Evolutionary conservation across 2,329 filamentous ascomycete species (phyloP).

Genomic region (Epichloe glyceriae): DNA sequence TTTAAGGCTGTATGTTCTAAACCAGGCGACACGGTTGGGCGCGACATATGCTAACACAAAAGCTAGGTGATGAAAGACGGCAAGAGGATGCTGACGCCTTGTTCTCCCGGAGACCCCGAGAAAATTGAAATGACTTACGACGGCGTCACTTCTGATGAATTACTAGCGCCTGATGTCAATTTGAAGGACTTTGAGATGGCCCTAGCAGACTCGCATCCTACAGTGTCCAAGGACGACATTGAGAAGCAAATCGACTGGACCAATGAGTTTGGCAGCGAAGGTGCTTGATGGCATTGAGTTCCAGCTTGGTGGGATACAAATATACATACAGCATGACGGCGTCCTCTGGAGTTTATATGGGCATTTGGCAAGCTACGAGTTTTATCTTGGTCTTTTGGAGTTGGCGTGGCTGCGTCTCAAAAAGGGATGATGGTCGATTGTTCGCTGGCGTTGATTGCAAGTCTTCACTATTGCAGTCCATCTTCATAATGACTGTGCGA

Average conservation of each 20-base stretch:
- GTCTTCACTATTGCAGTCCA: background rate
- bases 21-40: background rate
- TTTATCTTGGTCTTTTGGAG: conserved; percentile 6
- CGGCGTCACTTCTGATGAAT: conserved; percentile 67
- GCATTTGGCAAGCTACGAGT: conserved; percentile 10
- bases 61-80: conserved; percentile 56
- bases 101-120: conserved; percentile 77
- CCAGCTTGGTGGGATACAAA: conserved; percentile 7
- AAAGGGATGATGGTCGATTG: background rate
- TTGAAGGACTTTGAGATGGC: conserved; percentile 92
- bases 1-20: conserved; percentile 66
- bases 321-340: conserved; percentile 15
- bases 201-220: conserved; percentile 76
- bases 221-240: conserved; percentile 79
- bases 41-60: conserved; percentile 8
- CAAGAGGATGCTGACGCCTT: conserved; percentile 64
- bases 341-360: conserved; percentile 17
- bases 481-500: background rate
- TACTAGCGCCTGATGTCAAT: conserved; percentile 74
- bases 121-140: conserved; percentile 93
- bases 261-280: conserved; percentile 88
- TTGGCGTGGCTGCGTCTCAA: background rate
- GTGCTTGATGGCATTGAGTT: conserved; percentile 30
- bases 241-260: conserved; percentile 85
- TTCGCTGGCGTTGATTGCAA: background rate